Percentiles rank a stretch among this genome's conserved stretches.
phyloP scores from a whole-genome alignment of 2,329 filamentous ascomycete species.

The Diplodia seriata region DNA sequence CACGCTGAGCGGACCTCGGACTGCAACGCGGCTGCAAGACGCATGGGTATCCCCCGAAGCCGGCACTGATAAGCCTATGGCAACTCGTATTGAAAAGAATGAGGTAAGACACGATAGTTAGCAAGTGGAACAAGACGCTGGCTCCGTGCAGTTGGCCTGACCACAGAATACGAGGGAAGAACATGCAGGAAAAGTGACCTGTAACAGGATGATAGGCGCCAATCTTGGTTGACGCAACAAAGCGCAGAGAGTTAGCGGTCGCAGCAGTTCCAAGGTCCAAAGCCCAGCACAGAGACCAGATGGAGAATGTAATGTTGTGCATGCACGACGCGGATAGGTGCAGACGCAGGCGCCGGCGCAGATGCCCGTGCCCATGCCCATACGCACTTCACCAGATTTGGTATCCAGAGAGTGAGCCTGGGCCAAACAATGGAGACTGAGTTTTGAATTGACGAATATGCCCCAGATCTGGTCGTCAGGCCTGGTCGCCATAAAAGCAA shows the following conservation, averaged over 20 bases:
- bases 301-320: background rate
- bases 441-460: background rate
- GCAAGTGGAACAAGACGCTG: background rate
- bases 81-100: background rate
- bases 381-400: background rate
- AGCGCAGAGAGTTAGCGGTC: background rate
- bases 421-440: too few relatives aligned
- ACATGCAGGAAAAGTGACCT: background rate
- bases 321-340: background rate
- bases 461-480: background rate
- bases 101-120: background rate
- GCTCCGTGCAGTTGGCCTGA: background rate
- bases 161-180: background rate
- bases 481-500: background rate
- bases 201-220: background rate
- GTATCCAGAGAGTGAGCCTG: background rate
- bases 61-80: background rate
- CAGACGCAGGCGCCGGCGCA: background rate
- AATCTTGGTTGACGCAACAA: background rate
- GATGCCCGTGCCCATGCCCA: too few relatives aligned
- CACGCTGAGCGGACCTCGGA: background rate
- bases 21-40: background rate
- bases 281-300: background rate
- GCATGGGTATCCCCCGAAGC: background rate
- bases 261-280: conserved; percentile 4